A percentile compares a stretch with the other conserved stretches of the same genome.
Evolutionary conservation across 108 stramenopile genomes (phyloP).

Genomic region (Cyclostephanos invisitatus): DNA sequence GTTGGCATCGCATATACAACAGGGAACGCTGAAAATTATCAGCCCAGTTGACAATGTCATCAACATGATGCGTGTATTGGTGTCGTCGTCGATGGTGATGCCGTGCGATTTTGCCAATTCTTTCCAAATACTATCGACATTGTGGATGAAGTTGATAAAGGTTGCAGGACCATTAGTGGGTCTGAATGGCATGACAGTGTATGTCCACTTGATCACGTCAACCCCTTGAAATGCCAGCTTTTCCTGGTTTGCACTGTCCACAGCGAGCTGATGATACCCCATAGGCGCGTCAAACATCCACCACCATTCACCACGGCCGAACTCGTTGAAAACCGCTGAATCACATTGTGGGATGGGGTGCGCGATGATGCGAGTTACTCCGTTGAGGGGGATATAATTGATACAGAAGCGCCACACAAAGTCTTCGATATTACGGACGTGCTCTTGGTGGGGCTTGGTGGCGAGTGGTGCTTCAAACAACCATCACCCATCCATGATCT

Average conservation of each 20-base stretch:
- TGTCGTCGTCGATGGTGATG: slow-evolving; percentile 5
- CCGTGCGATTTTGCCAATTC: neutral
- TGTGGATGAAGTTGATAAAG: slow-evolving; percentile 12
- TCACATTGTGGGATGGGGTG: too few species aligned
- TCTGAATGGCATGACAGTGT: too few species aligned
- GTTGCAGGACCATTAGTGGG: too few species aligned
- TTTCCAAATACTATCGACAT: slow-evolving; percentile 7
- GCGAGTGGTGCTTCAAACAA: too few species aligned
- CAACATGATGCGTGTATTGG: neutral
- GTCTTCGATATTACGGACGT: slow-evolving; percentile 3
- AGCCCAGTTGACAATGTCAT: slow-evolving; percentile 3
- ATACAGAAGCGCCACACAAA: too few species aligned
- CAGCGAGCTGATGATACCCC: slow-evolving; percentile 11
- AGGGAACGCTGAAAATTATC: neutral
- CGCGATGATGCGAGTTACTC: slow-evolving; percentile 3
- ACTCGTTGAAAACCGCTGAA: too few species aligned
- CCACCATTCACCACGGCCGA: neutral
- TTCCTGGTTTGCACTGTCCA: neutral
- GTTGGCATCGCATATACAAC: slow-evolving; percentile 9
- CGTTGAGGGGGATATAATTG: too few species aligned
- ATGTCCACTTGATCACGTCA: too few species aligned
- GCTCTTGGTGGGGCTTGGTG: slow-evolving; percentile 1
- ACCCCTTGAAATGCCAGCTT: neutral
- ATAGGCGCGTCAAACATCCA: slow-evolving; percentile 10
- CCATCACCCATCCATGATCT: too few species aligned